Base-by-base conservation (phyloP, 306 rosid genomes). In the Fragaria ananassa region DNA sequence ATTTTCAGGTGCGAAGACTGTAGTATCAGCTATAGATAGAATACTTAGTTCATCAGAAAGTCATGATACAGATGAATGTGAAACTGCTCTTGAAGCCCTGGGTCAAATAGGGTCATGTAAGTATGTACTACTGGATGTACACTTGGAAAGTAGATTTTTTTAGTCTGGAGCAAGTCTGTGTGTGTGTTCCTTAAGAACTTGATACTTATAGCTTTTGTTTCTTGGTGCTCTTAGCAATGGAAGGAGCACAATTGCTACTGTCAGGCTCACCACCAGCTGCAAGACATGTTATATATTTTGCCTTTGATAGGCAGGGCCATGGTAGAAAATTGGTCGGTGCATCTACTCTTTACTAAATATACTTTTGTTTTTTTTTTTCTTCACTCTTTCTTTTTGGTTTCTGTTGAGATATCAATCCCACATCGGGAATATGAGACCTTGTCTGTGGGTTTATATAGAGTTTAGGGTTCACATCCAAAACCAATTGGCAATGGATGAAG, bases 91-190 rank as follows among this genome's bases (percentile, higher is more conserved):
- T 54, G 99, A 95, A 82, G 96, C 99, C 34, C 80, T 95, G 79
- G 99, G 97, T 82, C 87, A 88, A 76, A 92, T 95, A 39, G 99
- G 99, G 78, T 86, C 88, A 51, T 80, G 98, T 95, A 90, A 87
- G 98, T 85, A 78, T 80, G 86, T 74, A 74, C 35, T 76, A 63
- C 46, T 45, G 44, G 39, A 29, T 53, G 62, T 70, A 21, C 51
- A 53, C 72, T 29, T 18, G 56, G 21, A 74, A 21, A 46, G 9
- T 2, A 2, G 41, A 23, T 42, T 41, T 21, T 21, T 35, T 4
- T 39, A 39, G 42, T 39, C 42, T 39, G 5, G 42, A 39, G 37
- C 49, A 15, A 35, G 12, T 53, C 41, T 39, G 53, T 19, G 6
- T 56, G 45, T 41, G 6, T 56, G 45, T 41, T 50, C 53, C 25